Evolutionary conservation across 805 yeast genomes (phyloP).

Genomic region (Jamesozyma piceae): DNA sequence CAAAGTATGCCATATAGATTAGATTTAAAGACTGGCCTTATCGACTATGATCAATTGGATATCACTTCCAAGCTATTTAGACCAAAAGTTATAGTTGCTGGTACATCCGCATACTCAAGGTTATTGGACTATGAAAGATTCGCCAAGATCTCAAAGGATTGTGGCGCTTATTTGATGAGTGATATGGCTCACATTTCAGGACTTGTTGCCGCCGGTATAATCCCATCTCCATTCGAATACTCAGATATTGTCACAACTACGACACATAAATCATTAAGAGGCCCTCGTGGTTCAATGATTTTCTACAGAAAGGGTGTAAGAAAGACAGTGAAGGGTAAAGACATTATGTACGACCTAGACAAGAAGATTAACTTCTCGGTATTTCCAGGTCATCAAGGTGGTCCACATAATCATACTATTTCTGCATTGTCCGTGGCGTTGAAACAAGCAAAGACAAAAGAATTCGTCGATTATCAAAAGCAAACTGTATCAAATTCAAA

Average conservation of each 20-base stretch:
- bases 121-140: conserved; percentile 82
- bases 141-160: conserved; percentile 83
- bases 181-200: conserved; percentile 99
- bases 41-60: conserved; percentile 83
- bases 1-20: conserved; percentile 97
- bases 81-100: conserved; percentile 93
- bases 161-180: conserved; percentile 83
- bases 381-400: conserved; percentile 99
- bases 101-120: conserved; percentile 93
- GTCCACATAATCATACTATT: conserved; percentile 97
- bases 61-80: conserved; percentile 78
- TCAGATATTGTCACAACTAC: conserved; percentile 97
- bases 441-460: conserved; percentile 84
- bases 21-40: conserved; percentile 75
- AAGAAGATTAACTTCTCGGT: conserved; percentile 90
- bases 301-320: conserved; percentile 93
- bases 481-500: conserved; percentile 76
- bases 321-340: conserved; percentile 72
- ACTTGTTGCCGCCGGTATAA: conserved; percentile 86
- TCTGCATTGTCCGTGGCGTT: conserved; percentile 92
- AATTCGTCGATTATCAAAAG: conserved; percentile 76
- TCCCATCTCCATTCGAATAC: conserved; percentile 84
- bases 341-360: conserved; percentile 78
- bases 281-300: conserved; percentile 98
- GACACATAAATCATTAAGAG: conserved; percentile 94